Evolutionary conservation across 305 asterid species (phyloP), one percentile per base, ranked within the genome.

Genomic region (Coffea humblotiana): DNA sequence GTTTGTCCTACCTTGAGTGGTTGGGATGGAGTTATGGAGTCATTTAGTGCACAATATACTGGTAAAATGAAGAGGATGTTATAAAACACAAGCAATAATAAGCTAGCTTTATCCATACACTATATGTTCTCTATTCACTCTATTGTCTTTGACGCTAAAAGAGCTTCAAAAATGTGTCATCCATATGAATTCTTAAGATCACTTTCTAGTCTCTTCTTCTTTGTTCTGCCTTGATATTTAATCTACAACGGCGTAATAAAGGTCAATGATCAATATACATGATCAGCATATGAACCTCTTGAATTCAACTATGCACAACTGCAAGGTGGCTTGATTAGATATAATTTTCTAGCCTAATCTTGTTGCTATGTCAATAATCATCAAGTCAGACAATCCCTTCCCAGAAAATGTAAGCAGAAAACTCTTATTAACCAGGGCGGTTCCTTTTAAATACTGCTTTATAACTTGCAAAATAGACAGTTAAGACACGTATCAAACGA

Each of bases 1-100:
- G 83, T 89, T 25, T 87, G 84, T 52, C 82, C 78, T 10, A 48
- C 76, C 52, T 81, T 79, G 75, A 93, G 89, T 2, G 69, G 79
- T 15, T 82, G 88, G 25, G 90, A 80, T 29, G 78, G 82, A 16
- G 90, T 84, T 51, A 90, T 85, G 80, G 85, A 82, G 81, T 83
- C 80, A 52, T 32, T 68, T 48, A 80, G 48, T 56, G n/a, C 67
- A 60, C 78, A 60, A 73, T 61, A 64, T 61, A 18, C 21, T 70
- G 78, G 25, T 54, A 56, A 40, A 74, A 78, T 27, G 63, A 73
- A 75, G 48, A 48, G 25, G 77, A 19, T 63, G 29, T n/a, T 71
- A 43, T 40, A 63, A 58, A 72, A 25, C 48, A 65, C 72, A 32
- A 63, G 67, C 6, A 21, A 49, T 45, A 9, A 25, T 71, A 71